Base-by-base conservation (phyloP, 2,329 filamentous ascomycete species). In the Podosphaera fusca region DNA sequence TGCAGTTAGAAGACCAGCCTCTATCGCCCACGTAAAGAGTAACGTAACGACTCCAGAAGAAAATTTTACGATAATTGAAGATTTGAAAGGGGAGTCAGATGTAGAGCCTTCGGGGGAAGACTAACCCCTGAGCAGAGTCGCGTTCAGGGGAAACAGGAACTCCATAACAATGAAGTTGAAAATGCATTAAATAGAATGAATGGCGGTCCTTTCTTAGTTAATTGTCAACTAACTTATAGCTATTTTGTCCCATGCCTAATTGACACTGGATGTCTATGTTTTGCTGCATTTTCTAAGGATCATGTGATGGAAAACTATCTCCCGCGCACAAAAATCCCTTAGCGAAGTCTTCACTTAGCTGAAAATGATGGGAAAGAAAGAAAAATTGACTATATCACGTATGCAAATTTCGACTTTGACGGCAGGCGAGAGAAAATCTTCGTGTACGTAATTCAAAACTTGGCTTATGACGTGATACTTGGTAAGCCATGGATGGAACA, bases 311-410 rank as follows among this genome's bases (percentile, higher is more conserved):
- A n/a, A n/a, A n/a, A n/a, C n/a, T n/a, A n/a, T n/a, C 49, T 52
- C 49, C 49, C 9, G 49, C 49, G 9, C 30, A 76, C 89, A 96
- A 64, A 96, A 68, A 67, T 79, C 89, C 75, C 83, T 86, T 59
- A 82, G 77, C 52, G 85, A 80, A 56, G 85, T 81, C 69, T 95
- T 87, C 64, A 98, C 72, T n/a, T 82, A 77, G 61, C 72, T 81
- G 31, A 88, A 85, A 58, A 98, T 49, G 46, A 14, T 8, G 46
- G 46, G 30, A 52, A 7, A 29, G 29, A 10, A 52, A 52, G 29
- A 52, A 34, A 33, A 33, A 52, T 33, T 2, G 35, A 33, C 21
- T 29, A 52, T 33, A 52, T 52, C 2, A 52, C 49, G 29, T 52
- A 33, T n/a, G 9, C 49, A 33, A 36, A 33, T 52, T n/a, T n/a